Base-by-base conservation (phyloP, 441 rosid species). In the Populus hybrid region DNA sequence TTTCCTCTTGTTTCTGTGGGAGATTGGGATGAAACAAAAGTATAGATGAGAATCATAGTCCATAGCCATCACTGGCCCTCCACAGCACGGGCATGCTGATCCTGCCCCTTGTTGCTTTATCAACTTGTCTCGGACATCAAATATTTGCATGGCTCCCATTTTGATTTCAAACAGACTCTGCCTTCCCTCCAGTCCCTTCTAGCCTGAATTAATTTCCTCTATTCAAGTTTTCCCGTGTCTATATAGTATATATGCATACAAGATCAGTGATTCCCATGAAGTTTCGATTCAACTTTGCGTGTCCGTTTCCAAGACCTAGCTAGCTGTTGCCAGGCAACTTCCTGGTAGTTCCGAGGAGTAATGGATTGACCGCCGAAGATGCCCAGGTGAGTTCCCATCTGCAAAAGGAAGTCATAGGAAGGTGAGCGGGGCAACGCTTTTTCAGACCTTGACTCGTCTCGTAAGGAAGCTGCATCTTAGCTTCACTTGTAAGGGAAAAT, bases 1-100 rank as follows among this genome's bases (percentile, higher is more conserved):
- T 20, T 68, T 68, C 40, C 40, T 68, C 40, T 33, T 68, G 38
- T 68, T 68, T 20, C 6, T 31, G 33, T 18, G 71, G 71, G 23
- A 68, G 71, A 68, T 33, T 14, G 71, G 71, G 33, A 68, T 68
- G 71, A 68, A 68, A 29, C 71, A 68, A 33, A 68, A 28, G 71
- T 28, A 68, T 2, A 68, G 14, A 68, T 18, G 71, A 7, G 71
- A 33, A 28, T 33, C 71, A 68, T 11, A 68, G 6, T 68, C 71
- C 36, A 68, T 68, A 6, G 71, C 71, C 40, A 31, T 14, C 36
- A 28, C 71, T 2, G 40, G 36, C n/a, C 71, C 71, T 68, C 71
- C 71, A 18, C 71, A 68, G 7, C 16, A 68, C 16, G 71, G 71
- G 38, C 71, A 31, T 1, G 36, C 36, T 33, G 40, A 5, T 68